Evolutionary conservation across 2,329 filamentous ascomycete genomes (phyloP).

Genomic region (Calonectria naviculata): DNA sequence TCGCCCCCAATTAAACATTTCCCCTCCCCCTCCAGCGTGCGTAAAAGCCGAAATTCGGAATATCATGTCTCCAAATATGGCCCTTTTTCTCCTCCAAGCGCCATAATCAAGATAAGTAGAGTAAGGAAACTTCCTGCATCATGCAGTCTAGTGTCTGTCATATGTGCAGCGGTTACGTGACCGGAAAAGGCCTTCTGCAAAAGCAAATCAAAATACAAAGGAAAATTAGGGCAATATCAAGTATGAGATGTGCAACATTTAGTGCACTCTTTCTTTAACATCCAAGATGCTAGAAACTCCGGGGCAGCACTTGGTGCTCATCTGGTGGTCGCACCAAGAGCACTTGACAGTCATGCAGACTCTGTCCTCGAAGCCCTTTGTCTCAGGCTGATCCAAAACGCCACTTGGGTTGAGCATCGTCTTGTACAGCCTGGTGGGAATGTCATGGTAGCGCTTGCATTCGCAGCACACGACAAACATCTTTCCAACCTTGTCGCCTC

Average conservation of each 20-base stretch:
- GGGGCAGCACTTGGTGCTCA: slow-evolving; percentile 76
- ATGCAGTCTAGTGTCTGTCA: slow-evolving; percentile 24
- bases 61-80: slow-evolving; percentile 10
- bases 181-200: slow-evolving; percentile 3
- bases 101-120: slow-evolving; percentile 5
- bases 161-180: slow-evolving; percentile 13
- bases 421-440: slow-evolving; percentile 73
- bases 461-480: slow-evolving; percentile 74
- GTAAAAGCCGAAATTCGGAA: slow-evolving; percentile 1
- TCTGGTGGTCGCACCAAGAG: slow-evolving; percentile 78
- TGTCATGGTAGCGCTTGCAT: slow-evolving; percentile 73
- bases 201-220: slow-evolving; percentile 6
- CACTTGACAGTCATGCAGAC: slow-evolving; percentile 73
- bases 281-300: slow-evolving; percentile 76
- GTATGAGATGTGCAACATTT: background rate
- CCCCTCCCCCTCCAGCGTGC: background rate
- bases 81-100: slow-evolving; percentile 16
- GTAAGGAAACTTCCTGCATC: slow-evolving; percentile 26
- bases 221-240: background rate
- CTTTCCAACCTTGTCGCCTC: slow-evolving; percentile 63
- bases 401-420: slow-evolving; percentile 71
- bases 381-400: slow-evolving; percentile 60
- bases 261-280: slow-evolving; percentile 72
- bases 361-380: slow-evolving; percentile 64
- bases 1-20: background rate